Evolutionary conservation across 768 basidiomycete species (phyloP).

Genomic region (Mycena floridula): DNA sequence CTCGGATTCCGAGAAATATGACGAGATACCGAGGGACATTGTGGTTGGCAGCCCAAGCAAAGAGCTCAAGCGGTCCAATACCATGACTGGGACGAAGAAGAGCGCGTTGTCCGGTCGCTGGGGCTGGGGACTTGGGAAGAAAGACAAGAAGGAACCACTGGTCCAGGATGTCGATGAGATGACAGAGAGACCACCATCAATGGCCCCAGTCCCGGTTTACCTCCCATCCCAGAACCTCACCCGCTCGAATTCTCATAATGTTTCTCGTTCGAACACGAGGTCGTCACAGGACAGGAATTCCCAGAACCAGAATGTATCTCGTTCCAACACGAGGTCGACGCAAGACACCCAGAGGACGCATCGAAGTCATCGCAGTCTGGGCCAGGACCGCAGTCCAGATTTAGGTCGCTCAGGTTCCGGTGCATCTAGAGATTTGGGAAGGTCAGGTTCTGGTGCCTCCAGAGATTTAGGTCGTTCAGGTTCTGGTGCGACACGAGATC

Average conservation of each 20-base stretch:
- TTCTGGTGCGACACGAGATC: conserved; percentile 11
- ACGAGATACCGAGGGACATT: conserved; percentile 31
- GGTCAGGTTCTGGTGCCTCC: conserved; percentile 9
- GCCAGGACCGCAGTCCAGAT: conserved; percentile 10
- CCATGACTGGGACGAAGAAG: conserved; percentile 55
- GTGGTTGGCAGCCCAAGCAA: conserved; percentile 26
- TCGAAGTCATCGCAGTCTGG: conserved; percentile 9
- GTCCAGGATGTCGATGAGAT: conserved; percentile 23
- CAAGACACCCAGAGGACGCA: conserved; percentile 10
- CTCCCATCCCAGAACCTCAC: conserved; percentile 24
- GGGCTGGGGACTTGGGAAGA: conserved; percentile 66
- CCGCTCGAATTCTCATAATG: no score
- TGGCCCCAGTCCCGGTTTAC: conserved; percentile 28
- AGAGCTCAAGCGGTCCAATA: conserved; percentile 42
- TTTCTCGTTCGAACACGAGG: conserved; percentile 33
- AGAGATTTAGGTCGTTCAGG: conserved; percentile 6
- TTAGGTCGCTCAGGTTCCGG: conserved; percentile 19
- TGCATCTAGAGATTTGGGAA: conserved; percentile 7
- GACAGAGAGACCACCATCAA: conserved; percentile 9
- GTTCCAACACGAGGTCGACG: conserved; percentile 12
- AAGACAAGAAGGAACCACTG: conserved; percentile 37
- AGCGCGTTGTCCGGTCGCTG: conserved; percentile 40
- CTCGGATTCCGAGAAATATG: conserved; percentile 59
- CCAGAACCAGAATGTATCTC: no score
- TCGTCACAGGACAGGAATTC: conserved; percentile 26